A percentile compares a stretch with the other conserved stretches of the same genome.
Conservation (phyloP, 257 asterid genomes). For the Nicotiana undulata region DNA sequence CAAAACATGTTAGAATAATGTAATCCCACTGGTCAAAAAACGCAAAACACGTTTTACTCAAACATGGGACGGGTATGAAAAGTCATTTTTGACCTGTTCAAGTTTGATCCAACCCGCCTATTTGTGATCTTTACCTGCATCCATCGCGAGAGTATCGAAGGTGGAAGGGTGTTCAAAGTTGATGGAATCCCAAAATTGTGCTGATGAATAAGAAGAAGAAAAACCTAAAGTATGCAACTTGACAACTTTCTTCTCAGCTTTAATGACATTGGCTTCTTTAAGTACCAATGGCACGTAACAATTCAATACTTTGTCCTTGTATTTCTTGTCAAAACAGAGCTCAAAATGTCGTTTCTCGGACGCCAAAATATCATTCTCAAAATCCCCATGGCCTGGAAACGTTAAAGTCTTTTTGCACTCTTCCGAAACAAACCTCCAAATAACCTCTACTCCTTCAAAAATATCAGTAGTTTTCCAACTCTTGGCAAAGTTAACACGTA, state of each 20-base stretch:
- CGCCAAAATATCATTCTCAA: conserved; percentile 3
- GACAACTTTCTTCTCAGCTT: conserved; percentile 37
- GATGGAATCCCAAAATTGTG: conserved; percentile 50
- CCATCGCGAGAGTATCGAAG: conserved; percentile 57
- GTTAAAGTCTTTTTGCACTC: not conserved
- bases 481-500: conserved; percentile 43
- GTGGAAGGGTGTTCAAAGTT: conserved; percentile 59
- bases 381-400: conserved; percentile 23
- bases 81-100: not conserved
- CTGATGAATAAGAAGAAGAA: conserved; percentile 26
- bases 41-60: not conserved
- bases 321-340: conserved; percentile 42
- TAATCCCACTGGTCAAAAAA: too few relatives aligned
- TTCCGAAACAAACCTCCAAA: conserved; percentile 28
- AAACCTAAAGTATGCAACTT: conserved; percentile 57
- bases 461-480: conserved; percentile 30
- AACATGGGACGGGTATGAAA: too few relatives aligned
- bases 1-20: too few relatives aligned
- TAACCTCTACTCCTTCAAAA: conserved; percentile 23
- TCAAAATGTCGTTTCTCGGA: conserved; percentile 42
- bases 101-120: not conserved
- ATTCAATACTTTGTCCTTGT: conserved; percentile 34
- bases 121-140: conserved; percentile 10
- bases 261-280: conserved; percentile 35
- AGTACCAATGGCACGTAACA: conserved; percentile 37